Evolutionary conservation across 1,139 yeast genomes (phyloP), one percentile per base, ranked within the genome.

Genomic region (Kazachstania sp.): DNA sequence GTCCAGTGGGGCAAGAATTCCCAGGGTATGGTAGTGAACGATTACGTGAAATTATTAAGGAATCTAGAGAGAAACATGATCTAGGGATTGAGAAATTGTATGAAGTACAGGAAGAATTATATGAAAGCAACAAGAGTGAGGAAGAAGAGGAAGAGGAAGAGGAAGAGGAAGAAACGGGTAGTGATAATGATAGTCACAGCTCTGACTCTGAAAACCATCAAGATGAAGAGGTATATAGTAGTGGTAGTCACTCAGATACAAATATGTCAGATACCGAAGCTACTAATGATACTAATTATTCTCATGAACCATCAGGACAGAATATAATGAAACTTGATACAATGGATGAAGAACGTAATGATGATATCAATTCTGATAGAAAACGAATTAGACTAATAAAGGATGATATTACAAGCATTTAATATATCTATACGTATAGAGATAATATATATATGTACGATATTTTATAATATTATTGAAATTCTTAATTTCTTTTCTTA

Each of bases 1-100:
- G 83, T 31, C 54, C 60, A 4, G 43, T 35, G 18, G 42, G 47
- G 19, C 48, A 7, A 23, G 36, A 32, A 5, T 32, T 9, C 15
- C 15, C 13, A 12, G 16, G 56, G 15, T 19, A 26, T 28, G 30
- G 38, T 8, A 40, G 37, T 16, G 37, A 32, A 16, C 51, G 54
- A n/a, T 53, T 71, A 42, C 54, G 52, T 16, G 56, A 61, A 3
- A 54, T 67, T 46, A 61, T 74, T 28, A 52, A 55, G 30, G 58
- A 59, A 30, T 57, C 68, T 2, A 60, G 71, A 37, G 59, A 57
- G 23, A 53, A 57, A 26, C 63, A 61, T 50, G 65, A 61, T 31
- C 45, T 53, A 0, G 56, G 57, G 36, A 45, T 53, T 32, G 26
- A 49, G n/a, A 50, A 54, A 28, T 43, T 59, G 36, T 45, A 49